Base-by-base conservation (phyloP, 768 basidiomycete species). In the Lanmaoa rubissima region DNA sequence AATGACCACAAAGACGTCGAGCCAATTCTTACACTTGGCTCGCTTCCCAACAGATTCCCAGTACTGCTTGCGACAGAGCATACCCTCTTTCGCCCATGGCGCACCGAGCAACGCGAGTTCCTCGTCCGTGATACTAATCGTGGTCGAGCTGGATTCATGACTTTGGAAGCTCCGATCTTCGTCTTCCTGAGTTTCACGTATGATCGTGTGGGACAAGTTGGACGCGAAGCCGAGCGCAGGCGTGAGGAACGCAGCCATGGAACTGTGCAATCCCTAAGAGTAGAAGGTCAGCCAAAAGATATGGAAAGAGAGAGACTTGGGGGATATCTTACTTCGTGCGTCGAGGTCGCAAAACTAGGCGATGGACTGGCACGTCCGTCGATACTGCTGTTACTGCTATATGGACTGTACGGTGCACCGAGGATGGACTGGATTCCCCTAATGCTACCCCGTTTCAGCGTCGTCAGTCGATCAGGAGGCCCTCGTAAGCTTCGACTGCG, bases 21-120 rank as follows among this genome's bases (percentile, higher is more conserved):
- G 78, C 97, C 97, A 99, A 12, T 80, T 75, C 72, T 94, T 96
- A 67, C 92, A 88, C 75, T 82, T 94, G 7, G 92, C 87, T 28
- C 94, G 79, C 69, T 90, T 94, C 14, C 89, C 87, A 1, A 82
- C 77, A 4, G 82, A 80, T 65, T 98, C 96, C 87, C 91, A 94
- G 69, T 95, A 98, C 59, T 94, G 91, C 69, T 98, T 98, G 24
- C 95, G 87, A 62, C 88, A 88, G 10, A 99, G 82, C 79, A 96
- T 90, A 14, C 97, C 97, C 72, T 99, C 97, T 73, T 99, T 99
- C 0, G 97, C 97, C 96, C 96, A 99, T 0, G 97, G 97, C 6
- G 97, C 87, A 16, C 97, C 97, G 16, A 97, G 84, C 38, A 98
- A 76, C 2, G 96, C 96, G 13, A 99, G 79, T 73, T 97, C 94